phyloP scores from a whole-genome alignment of 2,329 filamentous ascomycete genomes.

The Penicillium decumbens region DNA sequence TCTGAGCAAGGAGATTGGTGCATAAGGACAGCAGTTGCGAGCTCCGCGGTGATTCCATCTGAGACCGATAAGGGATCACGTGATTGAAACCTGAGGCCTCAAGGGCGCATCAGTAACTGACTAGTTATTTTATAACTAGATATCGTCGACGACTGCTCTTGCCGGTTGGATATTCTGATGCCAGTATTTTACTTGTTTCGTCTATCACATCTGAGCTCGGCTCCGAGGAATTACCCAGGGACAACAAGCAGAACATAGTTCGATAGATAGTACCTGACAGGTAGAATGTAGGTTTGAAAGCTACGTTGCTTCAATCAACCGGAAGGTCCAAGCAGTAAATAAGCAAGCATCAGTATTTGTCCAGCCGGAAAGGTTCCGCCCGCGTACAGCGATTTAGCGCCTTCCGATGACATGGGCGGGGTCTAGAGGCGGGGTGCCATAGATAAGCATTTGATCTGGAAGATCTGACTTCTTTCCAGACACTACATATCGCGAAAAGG shows the following conservation, averaged over 20 bases:
- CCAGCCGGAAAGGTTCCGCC: conserved; percentile 3
- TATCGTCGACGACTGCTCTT: no score
- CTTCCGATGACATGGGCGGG: conserved; percentile 20
- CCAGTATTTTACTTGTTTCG: no score
- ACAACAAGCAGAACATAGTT: not conserved
- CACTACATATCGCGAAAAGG: no score
- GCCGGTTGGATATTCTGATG: no score
- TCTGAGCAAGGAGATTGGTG: conserved; percentile 1
- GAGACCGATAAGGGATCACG: conserved; percentile 12
- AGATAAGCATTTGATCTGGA: conserved; percentile 15
- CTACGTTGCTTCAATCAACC: not conserved
- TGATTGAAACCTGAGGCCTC: not conserved
- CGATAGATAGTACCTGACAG: not conserved
- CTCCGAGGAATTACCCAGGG: not conserved
- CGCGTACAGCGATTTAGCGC: not conserved
- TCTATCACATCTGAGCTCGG: no score
- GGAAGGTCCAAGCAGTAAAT: not conserved
- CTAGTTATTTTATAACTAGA: no score
- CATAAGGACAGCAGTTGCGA: conserved; percentile 13
- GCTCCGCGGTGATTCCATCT: conserved; percentile 16
- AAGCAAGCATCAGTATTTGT: not conserved
- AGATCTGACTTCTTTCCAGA: not conserved
- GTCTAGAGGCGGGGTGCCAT: conserved; percentile 10
- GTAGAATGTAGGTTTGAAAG: not conserved
- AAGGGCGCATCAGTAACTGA: not conserved